Conservation (phyloP, 1,284 basidiomycete genomes). For the Marasmius tenuissimus region DNA sequence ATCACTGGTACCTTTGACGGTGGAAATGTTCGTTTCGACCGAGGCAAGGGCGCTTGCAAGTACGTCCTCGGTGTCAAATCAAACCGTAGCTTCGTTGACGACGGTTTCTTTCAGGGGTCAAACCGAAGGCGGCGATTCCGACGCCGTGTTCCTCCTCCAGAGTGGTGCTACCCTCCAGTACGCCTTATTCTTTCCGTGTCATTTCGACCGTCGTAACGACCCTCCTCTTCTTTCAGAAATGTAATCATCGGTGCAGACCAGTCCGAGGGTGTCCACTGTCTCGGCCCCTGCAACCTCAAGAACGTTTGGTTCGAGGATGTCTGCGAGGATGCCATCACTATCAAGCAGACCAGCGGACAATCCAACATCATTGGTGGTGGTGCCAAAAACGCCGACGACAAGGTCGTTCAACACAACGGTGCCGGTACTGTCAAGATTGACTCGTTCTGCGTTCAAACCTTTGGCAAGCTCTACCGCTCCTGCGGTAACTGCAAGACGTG, state of each 20-base stretch:
- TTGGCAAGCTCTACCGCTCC: slow-evolving; percentile 17
- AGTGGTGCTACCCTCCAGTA: slow-evolving; percentile 12
- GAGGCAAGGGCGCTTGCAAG: slow-evolving; percentile 12
- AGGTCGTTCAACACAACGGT: slow-evolving; percentile 19
- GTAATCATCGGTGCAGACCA: slow-evolving; percentile 20
- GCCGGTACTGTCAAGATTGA: slow-evolving; percentile 17
- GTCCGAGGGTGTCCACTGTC: slow-evolving; percentile 17
- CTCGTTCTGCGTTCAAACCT: slow-evolving; percentile 15
- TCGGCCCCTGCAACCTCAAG: slow-evolving; percentile 16
- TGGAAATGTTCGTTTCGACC: slow-evolving; percentile 18
- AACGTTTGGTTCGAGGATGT: slow-evolving; percentile 21
- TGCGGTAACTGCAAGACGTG: slow-evolving; percentile 13
- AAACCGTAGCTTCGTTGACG: not conserved
- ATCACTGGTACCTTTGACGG: slow-evolving; percentile 15
- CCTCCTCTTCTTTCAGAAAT: slow-evolving; percentile 2
- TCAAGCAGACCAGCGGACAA: slow-evolving; percentile 16
- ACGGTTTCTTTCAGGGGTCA: not conserved
- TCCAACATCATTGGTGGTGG: slow-evolving; percentile 15
- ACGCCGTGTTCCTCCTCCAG: slow-evolving; percentile 18
- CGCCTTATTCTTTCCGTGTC: not conserved
- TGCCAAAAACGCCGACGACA: slow-evolving; percentile 16
- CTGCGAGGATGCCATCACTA: slow-evolving; percentile 18
- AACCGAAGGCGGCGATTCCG: slow-evolving; percentile 16
- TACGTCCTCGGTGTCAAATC: not conserved
- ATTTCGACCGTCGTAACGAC: not conserved